phyloP scores from a whole-genome alignment of 2,329 filamentous ascomycete genomes.

The Ophiostoma himal-ulmi region DNA sequence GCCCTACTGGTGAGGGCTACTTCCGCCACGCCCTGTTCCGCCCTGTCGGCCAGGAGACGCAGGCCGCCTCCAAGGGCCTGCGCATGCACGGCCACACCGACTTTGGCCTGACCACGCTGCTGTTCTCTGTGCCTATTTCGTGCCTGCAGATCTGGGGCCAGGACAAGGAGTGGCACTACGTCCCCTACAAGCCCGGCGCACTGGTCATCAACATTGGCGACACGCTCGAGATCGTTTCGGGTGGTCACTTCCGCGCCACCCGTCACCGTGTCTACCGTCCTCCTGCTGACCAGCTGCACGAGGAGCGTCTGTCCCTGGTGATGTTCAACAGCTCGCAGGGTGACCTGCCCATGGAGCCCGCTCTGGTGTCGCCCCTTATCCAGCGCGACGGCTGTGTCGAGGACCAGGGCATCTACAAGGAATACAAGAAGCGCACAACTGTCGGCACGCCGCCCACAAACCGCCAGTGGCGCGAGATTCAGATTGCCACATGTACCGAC shows the following conservation, averaged over 20 bases:
- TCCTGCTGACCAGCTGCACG: conserved; percentile 37
- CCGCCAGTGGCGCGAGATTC: conserved; percentile 45
- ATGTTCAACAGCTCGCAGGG: conserved; percentile 44
- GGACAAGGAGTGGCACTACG: conserved; percentile 43
- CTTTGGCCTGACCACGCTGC: conserved; percentile 41
- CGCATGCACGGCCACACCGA: conserved; percentile 46
- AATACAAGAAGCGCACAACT: conserved; percentile 40
- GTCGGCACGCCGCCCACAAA: conserved; percentile 40
- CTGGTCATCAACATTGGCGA: conserved; percentile 47
- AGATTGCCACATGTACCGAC: conserved; percentile 41
- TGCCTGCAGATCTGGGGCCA: conserved; percentile 43
- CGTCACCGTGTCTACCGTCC: conserved; percentile 40
- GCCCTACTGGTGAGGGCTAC: conserved; percentile 41
- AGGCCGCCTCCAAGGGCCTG: conserved; percentile 35
- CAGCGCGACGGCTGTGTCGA: conserved; percentile 39
- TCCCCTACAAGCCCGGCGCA: conserved; percentile 40
- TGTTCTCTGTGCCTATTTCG: conserved; percentile 44
- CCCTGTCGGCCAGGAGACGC: conserved; percentile 33
- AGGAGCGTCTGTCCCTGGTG: conserved; percentile 39
- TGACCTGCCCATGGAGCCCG: conserved; percentile 40
- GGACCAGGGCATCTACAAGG: conserved; percentile 42
- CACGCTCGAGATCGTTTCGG: conserved; percentile 41
- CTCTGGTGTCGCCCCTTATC: conserved; percentile 32
- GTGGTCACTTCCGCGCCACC: conserved; percentile 44
- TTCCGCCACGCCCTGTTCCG: conserved; percentile 42